These are phyloP conservation scores for Claviceps sp. DNA, from an alignment of 2,329 filamentous ascomycete species.

Conservation along the genomic window DNA sequence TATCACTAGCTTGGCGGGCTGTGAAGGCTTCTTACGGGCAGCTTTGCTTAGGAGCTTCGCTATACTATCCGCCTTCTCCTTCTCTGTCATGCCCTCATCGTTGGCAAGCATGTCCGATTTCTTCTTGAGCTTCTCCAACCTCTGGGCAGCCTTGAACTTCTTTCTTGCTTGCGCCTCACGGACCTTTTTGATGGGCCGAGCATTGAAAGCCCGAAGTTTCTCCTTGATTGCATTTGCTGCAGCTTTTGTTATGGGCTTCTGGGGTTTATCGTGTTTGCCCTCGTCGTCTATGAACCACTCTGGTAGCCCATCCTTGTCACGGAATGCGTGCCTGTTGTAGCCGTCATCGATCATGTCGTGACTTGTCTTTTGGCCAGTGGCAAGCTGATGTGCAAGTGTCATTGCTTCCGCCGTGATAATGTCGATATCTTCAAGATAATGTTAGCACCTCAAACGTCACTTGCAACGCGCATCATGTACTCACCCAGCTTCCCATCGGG, in stretches of 20 bases:
- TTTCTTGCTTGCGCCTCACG: conserved; percentile 91
- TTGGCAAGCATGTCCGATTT: conserved; percentile 84
- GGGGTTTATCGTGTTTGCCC: conserved; percentile 62
- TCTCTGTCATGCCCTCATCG: conserved; percentile 87
- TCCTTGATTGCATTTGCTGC: conserved; percentile 88
- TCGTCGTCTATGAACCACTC: conserved; percentile 99
- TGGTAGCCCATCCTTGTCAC: conserved; percentile 79
- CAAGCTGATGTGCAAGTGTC: conserved; percentile 87
- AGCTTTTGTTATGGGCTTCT: conserved; percentile 83
- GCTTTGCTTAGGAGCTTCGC: conserved; percentile 69
- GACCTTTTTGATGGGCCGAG: conserved; percentile 97
- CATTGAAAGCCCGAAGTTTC: conserved; percentile 84
- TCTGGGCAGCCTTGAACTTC: conserved; percentile 88
- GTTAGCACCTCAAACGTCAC: conserved; percentile 4
- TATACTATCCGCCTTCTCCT: conserved; percentile 85
- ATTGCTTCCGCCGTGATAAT: conserved; percentile 99
- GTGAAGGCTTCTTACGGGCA: conserved; percentile 72
- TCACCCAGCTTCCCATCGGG: conserved; percentile 50
- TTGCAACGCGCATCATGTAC: conserved; percentile 7
- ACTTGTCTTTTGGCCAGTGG: conserved; percentile 68
- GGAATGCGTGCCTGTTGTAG: conserved; percentile 87
- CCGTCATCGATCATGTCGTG: conserved; percentile 76
- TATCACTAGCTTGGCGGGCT: conserved; percentile 76
- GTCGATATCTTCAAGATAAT: conserved; percentile 56
- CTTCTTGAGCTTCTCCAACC: conserved; percentile 88